Percentiles rank a stretch among this genome's conserved stretches.
Evolutionary conservation across 177 flowering plant genomes (phyloP).

Genomic region (Vitis hybrid): DNA sequence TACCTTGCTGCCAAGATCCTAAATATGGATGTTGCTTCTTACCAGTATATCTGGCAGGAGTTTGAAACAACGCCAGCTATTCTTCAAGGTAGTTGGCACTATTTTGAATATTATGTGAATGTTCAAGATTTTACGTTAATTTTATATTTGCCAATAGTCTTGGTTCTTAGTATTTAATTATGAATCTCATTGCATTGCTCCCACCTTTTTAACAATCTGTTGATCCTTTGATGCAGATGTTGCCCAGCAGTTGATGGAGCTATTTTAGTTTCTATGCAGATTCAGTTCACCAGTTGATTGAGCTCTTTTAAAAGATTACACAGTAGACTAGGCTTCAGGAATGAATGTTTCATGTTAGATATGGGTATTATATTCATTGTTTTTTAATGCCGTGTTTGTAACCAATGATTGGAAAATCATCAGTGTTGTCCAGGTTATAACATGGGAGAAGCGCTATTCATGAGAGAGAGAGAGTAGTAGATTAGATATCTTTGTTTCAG

Average conservation of each 20-base stretch:
- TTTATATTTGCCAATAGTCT: too few relatives aligned
- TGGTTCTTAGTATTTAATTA: too few relatives aligned
- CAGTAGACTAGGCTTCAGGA: not conserved
- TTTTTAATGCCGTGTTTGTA: not conserved
- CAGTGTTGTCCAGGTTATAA: not conserved
- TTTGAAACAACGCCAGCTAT: slow-evolving; percentile 74
- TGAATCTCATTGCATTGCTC: too few relatives aligned
- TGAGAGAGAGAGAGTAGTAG: not conserved
- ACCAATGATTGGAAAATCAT: not conserved
- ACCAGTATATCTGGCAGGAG: slow-evolving; percentile 74
- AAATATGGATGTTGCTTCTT: slow-evolving; percentile 64
- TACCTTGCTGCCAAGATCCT: slow-evolving; percentile 84
- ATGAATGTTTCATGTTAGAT: not conserved
- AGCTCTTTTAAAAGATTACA: slow-evolving; percentile 17
- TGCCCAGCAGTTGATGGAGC: slow-evolving; percentile 78
- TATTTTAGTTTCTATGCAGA: slow-evolving; percentile 22
- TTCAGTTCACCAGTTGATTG: not conserved
- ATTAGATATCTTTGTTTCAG: not conserved
- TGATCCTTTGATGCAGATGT: slow-evolving; percentile 62
- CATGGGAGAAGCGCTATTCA: too few relatives aligned
- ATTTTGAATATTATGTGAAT: too few relatives aligned
- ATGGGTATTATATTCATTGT: not conserved
- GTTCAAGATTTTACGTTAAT: too few relatives aligned
- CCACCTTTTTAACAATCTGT: too few relatives aligned
- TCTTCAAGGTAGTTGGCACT: slow-evolving; percentile 54